These are phyloP conservation scores for Litchi chinensis DNA, from an alignment of 345 rosid genomes.

Conservation along the genomic window DNA sequence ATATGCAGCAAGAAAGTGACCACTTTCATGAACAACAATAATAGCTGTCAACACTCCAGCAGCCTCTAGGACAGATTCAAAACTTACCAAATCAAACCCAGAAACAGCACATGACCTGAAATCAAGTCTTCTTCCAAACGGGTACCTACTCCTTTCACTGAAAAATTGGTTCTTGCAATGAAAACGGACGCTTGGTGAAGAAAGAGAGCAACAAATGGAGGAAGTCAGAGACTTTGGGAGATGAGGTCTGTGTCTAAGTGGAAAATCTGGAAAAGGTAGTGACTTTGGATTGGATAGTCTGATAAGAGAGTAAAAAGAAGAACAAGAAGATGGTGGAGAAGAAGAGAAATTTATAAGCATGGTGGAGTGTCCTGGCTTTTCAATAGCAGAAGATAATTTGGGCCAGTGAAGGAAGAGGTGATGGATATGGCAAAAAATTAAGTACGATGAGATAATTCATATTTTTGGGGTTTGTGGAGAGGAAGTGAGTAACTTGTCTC, in stretches of 20 bases:
- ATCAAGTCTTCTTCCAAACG: conserved; percentile 39
- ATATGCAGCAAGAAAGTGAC: conserved; percentile 90
- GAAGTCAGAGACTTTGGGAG: conserved; percentile 47
- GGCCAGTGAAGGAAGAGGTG: conserved; percentile 18
- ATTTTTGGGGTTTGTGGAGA: conserved; percentile 55
- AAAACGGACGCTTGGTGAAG: conserved; percentile 32
- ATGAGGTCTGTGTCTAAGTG: conserved; percentile 52
- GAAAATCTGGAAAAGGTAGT: conserved; percentile 39
- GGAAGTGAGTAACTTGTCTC: conserved; percentile 41
- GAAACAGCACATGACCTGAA: conserved; percentile 57
- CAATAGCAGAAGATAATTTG: conserved; percentile 6
- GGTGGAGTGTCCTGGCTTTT: conserved; percentile 28
- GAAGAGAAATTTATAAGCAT: conserved; percentile 69
- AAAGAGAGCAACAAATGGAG: conserved; percentile 31
- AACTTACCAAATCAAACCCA: conserved; percentile 69
- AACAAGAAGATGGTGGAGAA: conserved; percentile 43
- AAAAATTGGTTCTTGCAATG: conserved; percentile 42
- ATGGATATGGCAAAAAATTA: conserved; percentile 18
- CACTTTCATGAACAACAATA: conserved; percentile 82
- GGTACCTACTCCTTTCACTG: conserved; percentile 28
- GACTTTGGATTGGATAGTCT: conserved; percentile 39
- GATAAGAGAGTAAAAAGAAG: conserved; percentile 41
- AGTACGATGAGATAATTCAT: conserved; percentile 40
- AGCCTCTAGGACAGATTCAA: conserved; percentile 79
- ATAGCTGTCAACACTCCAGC: conserved; percentile 83